Evolutionary conservation across 2,329 filamentous ascomycete genomes (phyloP).

Genomic region (Ophiocordyceps camponoti-rufipedis): DNA sequence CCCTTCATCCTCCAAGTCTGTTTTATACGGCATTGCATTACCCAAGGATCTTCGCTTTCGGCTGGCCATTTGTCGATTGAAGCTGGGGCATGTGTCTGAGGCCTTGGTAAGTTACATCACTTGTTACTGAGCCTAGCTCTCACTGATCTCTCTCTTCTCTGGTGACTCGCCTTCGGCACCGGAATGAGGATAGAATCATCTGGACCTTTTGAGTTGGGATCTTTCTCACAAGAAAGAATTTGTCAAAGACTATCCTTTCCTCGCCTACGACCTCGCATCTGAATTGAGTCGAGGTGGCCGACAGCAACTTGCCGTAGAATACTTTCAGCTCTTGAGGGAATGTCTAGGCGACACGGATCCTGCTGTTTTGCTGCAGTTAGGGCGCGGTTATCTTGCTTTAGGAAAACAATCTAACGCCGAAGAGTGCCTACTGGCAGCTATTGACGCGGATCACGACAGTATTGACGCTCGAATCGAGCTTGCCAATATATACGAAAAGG

Average conservation of each 20-base stretch:
- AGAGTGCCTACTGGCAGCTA: conserved; percentile 56
- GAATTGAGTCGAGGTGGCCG: conserved; percentile 19
- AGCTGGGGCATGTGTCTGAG: conserved; percentile 49
- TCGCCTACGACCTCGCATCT: conserved; percentile 51
- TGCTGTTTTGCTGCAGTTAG: conserved; percentile 34
- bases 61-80: conserved; percentile 67
- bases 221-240: conserved; percentile 24
- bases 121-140: conserved; percentile 10
- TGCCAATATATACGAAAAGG: conserved; percentile 68
- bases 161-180: neutral
- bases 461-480: conserved; percentile 64
- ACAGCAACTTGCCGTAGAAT: conserved; percentile 26
- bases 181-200: conserved; percentile 32
- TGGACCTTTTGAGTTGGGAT: conserved; percentile 51
- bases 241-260: conserved; percentile 52
- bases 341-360: conserved; percentile 31
- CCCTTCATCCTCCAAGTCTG: conserved; percentile 28
- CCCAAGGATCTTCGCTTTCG: conserved; percentile 73
- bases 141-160: neutral
- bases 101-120: conserved; percentile 37
- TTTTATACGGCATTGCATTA: conserved; percentile 53
- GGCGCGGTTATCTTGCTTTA: conserved; percentile 49
- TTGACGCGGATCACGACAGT: conserved; percentile 51
- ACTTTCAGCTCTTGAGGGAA: conserved; percentile 35
- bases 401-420: conserved; percentile 52